Evolutionary conservation across 305 asterid genomes (phyloP), one percentile per base, ranked within the genome.

Genomic region (Fraxinus dipetala): DNA sequence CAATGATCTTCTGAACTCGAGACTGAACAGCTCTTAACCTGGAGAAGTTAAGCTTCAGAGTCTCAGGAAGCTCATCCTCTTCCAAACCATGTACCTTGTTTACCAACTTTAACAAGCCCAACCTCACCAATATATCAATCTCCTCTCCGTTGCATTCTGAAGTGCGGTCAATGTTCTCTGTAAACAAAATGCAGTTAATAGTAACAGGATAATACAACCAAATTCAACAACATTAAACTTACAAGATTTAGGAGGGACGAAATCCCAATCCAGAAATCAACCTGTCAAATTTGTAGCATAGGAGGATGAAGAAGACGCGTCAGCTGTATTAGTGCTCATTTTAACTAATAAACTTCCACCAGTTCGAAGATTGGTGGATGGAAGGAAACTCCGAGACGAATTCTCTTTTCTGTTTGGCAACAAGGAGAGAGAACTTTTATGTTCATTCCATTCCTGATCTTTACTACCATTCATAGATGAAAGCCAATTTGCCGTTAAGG

Each of bases 1-100:
- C 98, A n/a, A 93, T 88, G 75, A 92, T 91, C 90, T 94, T 96
- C 90, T 96, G 99, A 82, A 93, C 82, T 85, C 84, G 91, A 48
- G 98, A 92, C 80, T 96, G 99, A 78, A 92, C 86, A 18, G 84
- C 81, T 90, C 98, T 89, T 80, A 94, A 81, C 84, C 98, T 84
- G 35, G 83, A 82, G 78, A 94, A 87, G 83, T 96, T 96, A 26
- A 94, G 96, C 83, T 81, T 89, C 93, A 94, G 86, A 74, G 99
- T 94, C 85, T 96, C 99, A 0, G 99, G 99, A 78, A 94, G 90
- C 83, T 82, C 88, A 34, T 82, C 94, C 89, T 91, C 93, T 8
- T 90, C 87, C 84, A 96, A 78, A 83, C 99, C 99, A 63, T 91
- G 74, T 73, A 93, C 88, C 85, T 86, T 89, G 85, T 82, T 87